A percentile compares a stretch with the other conserved stretches of the same genome.
These are phyloP conservation scores for Theobroma grandiflorum DNA, from an alignment of 441 rosid genomes.

Conservation along the genomic window DNA sequence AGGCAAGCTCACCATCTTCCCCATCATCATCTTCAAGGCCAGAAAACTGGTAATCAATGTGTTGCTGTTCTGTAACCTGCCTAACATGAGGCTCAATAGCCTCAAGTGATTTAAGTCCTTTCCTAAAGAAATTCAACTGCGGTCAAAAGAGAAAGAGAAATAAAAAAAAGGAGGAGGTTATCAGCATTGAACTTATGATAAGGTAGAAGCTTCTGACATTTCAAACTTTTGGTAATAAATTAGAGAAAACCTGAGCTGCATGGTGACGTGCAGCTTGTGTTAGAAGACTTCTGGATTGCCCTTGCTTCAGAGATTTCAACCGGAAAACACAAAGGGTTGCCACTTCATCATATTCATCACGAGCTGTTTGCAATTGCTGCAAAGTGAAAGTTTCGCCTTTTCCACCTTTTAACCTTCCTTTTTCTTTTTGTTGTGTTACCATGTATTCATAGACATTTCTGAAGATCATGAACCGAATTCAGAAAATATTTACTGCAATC, in stretches of 20 bases:
- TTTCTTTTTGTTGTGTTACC: conserved; percentile 83
- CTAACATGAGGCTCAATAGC: conserved; percentile 74
- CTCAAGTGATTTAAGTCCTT: conserved; percentile 89
- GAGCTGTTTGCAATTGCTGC: conserved; percentile 78
- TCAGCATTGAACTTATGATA: conserved; percentile 27
- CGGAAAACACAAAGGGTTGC: conserved; percentile 90
- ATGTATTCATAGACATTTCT: conserved; percentile 82
- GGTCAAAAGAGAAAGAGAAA: conserved; percentile 32
- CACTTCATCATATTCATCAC: conserved; percentile 77
- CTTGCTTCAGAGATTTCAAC: conserved; percentile 91
- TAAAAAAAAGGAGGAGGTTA: neutral
- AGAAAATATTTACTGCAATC: conserved; percentile 33
- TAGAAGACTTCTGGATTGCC: conserved; percentile 91
- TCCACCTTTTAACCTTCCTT: conserved; percentile 77
- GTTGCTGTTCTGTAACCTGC: conserved; percentile 73
- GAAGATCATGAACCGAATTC: conserved; percentile 44
- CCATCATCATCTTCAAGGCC: conserved; percentile 72
- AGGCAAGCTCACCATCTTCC: conserved; percentile 59
- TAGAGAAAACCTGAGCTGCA: conserved; percentile 86
- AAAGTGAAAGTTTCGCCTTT: conserved; percentile 66
- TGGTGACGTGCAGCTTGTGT: conserved; percentile 97
- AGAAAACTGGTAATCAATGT: conserved; percentile 85
- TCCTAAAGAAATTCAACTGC: conserved; percentile 88
- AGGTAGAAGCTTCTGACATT: conserved; percentile 16
- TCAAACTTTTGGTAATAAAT: neutral